phyloP scores from a whole-genome alignment of 352 stramenopile genomes.

The Phytophthora nicotianae region DNA sequence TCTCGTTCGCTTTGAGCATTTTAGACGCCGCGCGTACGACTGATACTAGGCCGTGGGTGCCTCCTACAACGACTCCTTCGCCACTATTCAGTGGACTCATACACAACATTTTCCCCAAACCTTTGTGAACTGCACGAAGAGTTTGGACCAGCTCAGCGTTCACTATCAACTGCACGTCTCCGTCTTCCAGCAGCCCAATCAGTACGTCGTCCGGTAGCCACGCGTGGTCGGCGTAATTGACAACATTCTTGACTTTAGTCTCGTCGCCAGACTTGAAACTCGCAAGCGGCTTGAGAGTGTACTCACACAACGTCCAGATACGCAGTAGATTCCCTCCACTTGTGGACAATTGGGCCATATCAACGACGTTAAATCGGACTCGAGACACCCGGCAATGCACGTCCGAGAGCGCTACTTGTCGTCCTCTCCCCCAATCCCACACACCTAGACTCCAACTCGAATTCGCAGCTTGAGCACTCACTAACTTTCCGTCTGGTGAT shows the following conservation, averaged over 20 bases:
- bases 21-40: slow-evolving; percentile 63
- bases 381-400: slow-evolving; percentile 77
- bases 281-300: slow-evolving; percentile 66
- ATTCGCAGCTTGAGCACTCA: slow-evolving; percentile 61
- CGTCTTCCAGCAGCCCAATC: slow-evolving; percentile 70
- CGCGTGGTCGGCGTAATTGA: slow-evolving; percentile 69
- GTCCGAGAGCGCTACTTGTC: slow-evolving; percentile 62
- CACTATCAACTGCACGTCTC: slow-evolving; percentile 75
- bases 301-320: slow-evolving; percentile 78
- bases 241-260: slow-evolving; percentile 48
- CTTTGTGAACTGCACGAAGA: slow-evolving; percentile 61
- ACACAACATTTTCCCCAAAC: slow-evolving; percentile 37
- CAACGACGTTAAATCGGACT: slow-evolving; percentile 77
- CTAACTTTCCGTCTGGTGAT: slow-evolving; percentile 71
- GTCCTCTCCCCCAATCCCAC: slow-evolving; percentile 77
- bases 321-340: slow-evolving; percentile 71
- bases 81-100: slow-evolving; percentile 52
- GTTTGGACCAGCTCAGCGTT: slow-evolving; percentile 80
- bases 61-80: slow-evolving; percentile 63
- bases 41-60: slow-evolving; percentile 60
- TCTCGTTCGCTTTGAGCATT: slow-evolving; percentile 58
- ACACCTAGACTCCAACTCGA: slow-evolving; percentile 67
- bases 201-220: slow-evolving; percentile 75
- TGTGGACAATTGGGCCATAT: slow-evolving; percentile 81
- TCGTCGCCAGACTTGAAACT: slow-evolving; percentile 84